Evolutionary conservation across 1,284 basidiomycete species (phyloP), one percentile per base, ranked within the genome.

Genomic region (Rhodotorula sp.): DNA sequence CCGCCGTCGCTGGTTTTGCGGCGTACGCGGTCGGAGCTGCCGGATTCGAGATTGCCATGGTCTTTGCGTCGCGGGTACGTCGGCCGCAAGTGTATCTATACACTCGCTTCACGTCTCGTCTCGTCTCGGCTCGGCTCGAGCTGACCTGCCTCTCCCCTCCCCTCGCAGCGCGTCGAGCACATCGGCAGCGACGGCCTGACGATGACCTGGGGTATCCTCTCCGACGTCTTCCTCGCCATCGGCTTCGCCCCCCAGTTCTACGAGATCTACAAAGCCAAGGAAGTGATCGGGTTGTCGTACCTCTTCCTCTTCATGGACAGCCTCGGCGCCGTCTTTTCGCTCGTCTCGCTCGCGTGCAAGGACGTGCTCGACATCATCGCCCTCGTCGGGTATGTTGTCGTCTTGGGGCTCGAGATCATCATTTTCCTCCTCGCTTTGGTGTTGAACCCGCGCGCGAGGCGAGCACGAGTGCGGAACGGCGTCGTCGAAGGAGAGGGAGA

Each of bases 291-390:
- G 6, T 14, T 73, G 7, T 70, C 69, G 47, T 73, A 70, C 54
- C 2, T 59, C 12, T 73, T 73, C 43, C 66, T 73, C 56, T 48
- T 52, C 31, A 65, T 73, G 60, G 72, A 73, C 61, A 63, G 63
- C n/a, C 39, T 68, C 21, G 72, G 72, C 31, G 72, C 69, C 15
- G 66, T 73, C 20, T 73, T 70, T 49, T 70, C 68, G 18, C 70
- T 73, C 58, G 23, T 73, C 26, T 66, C 63, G 8, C 72, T 73
- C 34, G 72, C 65, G 12, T 68, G 65, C 67, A 72, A 72, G 61
- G n/a, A 63, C 6, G 21, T 29, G 1, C 16, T 73, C 23, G 71
- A 73, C 56, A 57, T 34, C 3, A 56, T 70, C 68, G 71, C 71
- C n/a, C 60, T 73, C n/a, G 46, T 56, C 23, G 71, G 71, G 7